Evolutionary conservation across 1,284 basidiomycete species (phyloP), one percentile per base, ranked within the genome.

Genomic region (Melampsora americana): DNA sequence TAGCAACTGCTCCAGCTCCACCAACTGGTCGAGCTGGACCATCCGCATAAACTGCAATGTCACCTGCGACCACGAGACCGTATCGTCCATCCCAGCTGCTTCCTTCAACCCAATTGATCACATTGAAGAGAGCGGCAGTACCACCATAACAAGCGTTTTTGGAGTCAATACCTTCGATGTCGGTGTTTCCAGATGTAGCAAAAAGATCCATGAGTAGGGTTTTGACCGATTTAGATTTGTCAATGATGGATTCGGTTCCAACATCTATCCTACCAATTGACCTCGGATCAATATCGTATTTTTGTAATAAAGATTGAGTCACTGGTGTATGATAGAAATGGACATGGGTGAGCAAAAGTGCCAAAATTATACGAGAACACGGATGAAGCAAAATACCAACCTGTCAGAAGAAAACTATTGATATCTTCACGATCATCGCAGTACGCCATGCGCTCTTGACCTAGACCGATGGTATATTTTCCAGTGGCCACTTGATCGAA

Each of bases 61-160:
- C 95, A 80, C 94, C 96, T 66, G 90, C 91, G 77, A 99, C 94
- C 79, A 99, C 95, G 80, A 99, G 95, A 32, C 95, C 95, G 83
- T 97, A 94, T 77, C 95, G 89, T 76, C 95, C 95, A 82, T 99
- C 95, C 95, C 95, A 99, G n/a, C 92, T 94, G 77, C 89, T 89
- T 64, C 89, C 91, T 85, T 99, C 95, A 79, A 98, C 87, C 95
- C 95, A 99, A 42, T 75, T 75, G 83, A 96, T 86, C 69, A 93
- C 90, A 85, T 98, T 98, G 89, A 96, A 98, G 78, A 99, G 88
- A 4, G 95, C 95, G 64, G 95, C 95, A 30, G 95, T 99, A 56
- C 93, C 95, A 66, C 95, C 95, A 83, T 99, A 99, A 86, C 95
- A 99, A 26, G 95, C 95, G 83, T 99, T 99, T 87, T 99, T 99